Evolutionary conservation across 768 basidiomycete genomes (phyloP).

Genomic region (Hygrophorus pudorinus): DNA sequence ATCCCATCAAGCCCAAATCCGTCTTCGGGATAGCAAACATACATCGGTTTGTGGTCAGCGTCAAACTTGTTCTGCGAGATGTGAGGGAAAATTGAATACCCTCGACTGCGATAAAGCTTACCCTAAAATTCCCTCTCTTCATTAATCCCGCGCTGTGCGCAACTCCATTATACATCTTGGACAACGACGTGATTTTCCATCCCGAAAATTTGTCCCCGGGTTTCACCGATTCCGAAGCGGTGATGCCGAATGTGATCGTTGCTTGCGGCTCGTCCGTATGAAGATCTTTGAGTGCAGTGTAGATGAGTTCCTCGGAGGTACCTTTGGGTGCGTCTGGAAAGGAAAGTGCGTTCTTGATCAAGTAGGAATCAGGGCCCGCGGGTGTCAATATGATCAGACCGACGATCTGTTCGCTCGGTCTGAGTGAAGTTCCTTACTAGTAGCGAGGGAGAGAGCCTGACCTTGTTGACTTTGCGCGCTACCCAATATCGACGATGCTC

Average conservation of each 20-base stretch:
- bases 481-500: slow-evolving; percentile 50
- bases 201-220: slow-evolving; percentile 35
- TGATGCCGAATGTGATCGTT: slow-evolving; percentile 38
- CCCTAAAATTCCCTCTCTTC: slow-evolving; percentile 35
- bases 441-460: slow-evolving; percentile 1
- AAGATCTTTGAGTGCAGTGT: slow-evolving; percentile 33
- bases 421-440: background rate
- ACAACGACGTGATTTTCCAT: slow-evolving; percentile 35
- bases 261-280: slow-evolving; percentile 21
- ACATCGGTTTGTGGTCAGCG: slow-evolving; percentile 31
- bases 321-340: slow-evolving; percentile 46
- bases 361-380: slow-evolving; percentile 32
- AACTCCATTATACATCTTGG: slow-evolving; percentile 32
- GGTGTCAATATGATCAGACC: slow-evolving; percentile 44
- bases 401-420: slow-evolving; percentile 21
- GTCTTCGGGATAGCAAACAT: slow-evolving; percentile 40
- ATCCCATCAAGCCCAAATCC: slow-evolving; percentile 38
- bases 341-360: slow-evolving; percentile 46
- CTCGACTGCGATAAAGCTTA: slow-evolving; percentile 11
- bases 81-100: background rate
- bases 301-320: slow-evolving; percentile 43
- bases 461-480: slow-evolving; percentile 29
- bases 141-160: slow-evolving; percentile 28
- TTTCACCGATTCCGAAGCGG: slow-evolving; percentile 30
- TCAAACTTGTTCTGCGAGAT: slow-evolving; percentile 34